Base-by-base conservation (phyloP, 2,329 filamentous ascomycete genomes). In the Emericellopsis cladophorae region DNA sequence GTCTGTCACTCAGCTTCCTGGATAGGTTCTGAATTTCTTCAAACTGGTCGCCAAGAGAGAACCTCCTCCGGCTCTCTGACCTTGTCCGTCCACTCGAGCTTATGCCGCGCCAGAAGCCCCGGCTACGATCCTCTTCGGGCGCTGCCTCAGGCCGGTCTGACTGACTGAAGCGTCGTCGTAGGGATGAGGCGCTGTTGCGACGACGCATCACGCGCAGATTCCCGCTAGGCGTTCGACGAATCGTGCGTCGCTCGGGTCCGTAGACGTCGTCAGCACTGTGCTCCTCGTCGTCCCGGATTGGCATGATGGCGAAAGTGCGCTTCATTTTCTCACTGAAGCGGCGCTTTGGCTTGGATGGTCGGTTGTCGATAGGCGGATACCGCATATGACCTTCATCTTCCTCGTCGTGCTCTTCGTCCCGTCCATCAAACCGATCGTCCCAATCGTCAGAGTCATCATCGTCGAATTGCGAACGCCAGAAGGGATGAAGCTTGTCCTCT, bases 291-390 rank as follows among this genome's bases (percentile, higher is more conserved):
- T 66, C 57, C 3, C 62, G 60, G n/a, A 65, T 48, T 1, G 77
- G 76, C 37, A 80, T 51, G 23, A 80, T 76, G 11, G 76, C 68
- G 60, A 81, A 79, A 0, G 76, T 80, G 31, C 66, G 62, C 56
- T 72, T 75, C 59, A 78, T 57, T 26, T 66, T 70, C 29, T 64
- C 56, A 46, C 70, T 75, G 12, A 79, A 53, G 43, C 65, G 73
- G 41, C 67, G 58, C 31, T 66, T 66, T 3, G 66, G 66, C 18
- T 50, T 55, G 8, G 48, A 47, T 1, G 68, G 67, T 29, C 71
- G 66, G 43, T 71, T 68, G 43, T 72, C 67, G 41, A 70, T 57
- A 1, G 61, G 57, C 11, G 72, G 67, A 46, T 74, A 72, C 39
- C 60, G 56, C 50, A 67, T 66, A 1, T 61, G 51, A 16, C 62